Conservation (phyloP, 2,329 filamentous ascomycete species). For the Ophiosphaerella narmari region DNA sequence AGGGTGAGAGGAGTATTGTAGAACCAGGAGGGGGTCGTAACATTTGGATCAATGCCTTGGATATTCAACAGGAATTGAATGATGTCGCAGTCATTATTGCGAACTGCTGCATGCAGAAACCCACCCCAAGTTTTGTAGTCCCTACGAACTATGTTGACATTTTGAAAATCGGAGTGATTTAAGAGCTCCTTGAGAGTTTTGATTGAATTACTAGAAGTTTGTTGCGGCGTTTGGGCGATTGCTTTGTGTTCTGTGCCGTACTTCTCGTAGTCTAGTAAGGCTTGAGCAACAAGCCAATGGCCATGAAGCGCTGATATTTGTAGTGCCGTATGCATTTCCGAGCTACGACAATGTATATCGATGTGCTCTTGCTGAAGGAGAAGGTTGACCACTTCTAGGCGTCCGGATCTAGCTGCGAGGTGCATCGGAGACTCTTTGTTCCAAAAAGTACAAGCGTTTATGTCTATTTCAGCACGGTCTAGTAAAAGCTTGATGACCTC, state of each 20-base stretch:
- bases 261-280: background rate
- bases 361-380: background rate
- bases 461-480: too few species aligned
- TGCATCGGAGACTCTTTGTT: background rate
- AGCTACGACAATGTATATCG: background rate
- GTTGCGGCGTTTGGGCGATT: background rate
- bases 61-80: slow-evolving; percentile 1
- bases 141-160: background rate
- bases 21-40: too few species aligned
- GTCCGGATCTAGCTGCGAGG: background rate
- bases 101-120: slow-evolving; percentile 3
- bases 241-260: background rate
- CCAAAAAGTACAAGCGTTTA: too few species aligned
- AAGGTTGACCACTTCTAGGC: background rate
- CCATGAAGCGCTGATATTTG: background rate
- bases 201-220: background rate
- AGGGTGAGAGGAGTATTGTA: background rate
- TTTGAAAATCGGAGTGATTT: background rate
- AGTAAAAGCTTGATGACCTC: too few species aligned
- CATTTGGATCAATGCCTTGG: slow-evolving; percentile 2
- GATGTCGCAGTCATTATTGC: background rate
- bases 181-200: background rate
- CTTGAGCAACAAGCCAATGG: background rate
- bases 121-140: background rate
- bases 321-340: background rate